These are phyloP conservation scores for Pueraria montana DNA, from an alignment of 306 rosid species.

Conservation along the genomic window DNA sequence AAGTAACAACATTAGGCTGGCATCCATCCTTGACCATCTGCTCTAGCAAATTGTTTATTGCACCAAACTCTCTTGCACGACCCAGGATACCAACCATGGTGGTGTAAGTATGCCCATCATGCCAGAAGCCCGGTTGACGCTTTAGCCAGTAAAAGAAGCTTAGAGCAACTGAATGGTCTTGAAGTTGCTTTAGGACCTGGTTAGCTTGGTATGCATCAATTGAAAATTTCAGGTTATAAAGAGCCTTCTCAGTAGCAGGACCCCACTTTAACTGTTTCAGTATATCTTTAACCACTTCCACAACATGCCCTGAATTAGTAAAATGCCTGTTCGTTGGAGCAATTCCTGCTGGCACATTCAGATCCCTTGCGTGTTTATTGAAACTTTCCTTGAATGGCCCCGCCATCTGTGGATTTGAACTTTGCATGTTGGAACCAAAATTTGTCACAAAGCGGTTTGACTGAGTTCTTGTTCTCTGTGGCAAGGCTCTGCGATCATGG, in stretches of 20 bases:
- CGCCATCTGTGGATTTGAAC: conserved; percentile 50
- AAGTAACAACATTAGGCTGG: conserved; percentile 91
- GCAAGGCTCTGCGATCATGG: conserved; percentile 56
- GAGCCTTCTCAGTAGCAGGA: conserved; percentile 78
- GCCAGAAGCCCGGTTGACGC: conserved; percentile 74
- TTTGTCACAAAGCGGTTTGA: conserved; percentile 56
- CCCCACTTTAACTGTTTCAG: conserved; percentile 78
- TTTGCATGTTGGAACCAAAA: conserved; percentile 57
- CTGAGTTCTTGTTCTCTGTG: conserved; percentile 64
- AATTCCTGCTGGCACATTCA: conserved; percentile 58
- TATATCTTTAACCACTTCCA: conserved; percentile 67
- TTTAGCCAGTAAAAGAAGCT: conserved; percentile 88
- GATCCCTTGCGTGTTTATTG: conserved; percentile 57
- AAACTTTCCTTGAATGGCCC: conserved; percentile 58
- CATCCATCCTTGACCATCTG: conserved; percentile 95
- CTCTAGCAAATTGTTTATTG: conserved; percentile 71
- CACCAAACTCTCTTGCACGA: conserved; percentile 87
- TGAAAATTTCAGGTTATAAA: conserved; percentile 64
- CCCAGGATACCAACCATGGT: conserved; percentile 97
- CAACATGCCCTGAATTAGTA: conserved; percentile 57
- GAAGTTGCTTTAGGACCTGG: conserved; percentile 86
- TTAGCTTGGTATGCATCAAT: conserved; percentile 90
- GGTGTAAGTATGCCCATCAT: conserved; percentile 92
- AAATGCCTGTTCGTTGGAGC: conserved; percentile 55
- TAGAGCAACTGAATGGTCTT: conserved; percentile 81